These are phyloP conservation scores for Boletales sp. DNA, from an alignment of 768 basidiomycete species.

Conservation along the genomic window DNA sequence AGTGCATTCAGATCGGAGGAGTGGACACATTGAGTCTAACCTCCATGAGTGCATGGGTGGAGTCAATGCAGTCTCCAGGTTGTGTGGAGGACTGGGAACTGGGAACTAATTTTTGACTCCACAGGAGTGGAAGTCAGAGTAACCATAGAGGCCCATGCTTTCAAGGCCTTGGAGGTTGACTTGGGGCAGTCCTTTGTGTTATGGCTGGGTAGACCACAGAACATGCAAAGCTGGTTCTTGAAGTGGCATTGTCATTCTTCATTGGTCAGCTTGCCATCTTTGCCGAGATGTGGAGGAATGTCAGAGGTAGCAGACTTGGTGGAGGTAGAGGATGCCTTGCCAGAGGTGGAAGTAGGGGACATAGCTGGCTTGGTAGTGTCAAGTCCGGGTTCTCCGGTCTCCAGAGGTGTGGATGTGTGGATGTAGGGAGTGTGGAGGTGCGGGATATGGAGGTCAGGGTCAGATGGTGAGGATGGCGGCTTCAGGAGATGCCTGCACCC, in stretches of 20 bases:
- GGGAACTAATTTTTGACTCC: constrained; percentile 2
- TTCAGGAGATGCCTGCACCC: no score
- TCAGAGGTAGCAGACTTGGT: not conserved
- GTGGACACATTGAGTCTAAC: constrained; percentile 1
- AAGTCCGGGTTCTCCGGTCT: no score
- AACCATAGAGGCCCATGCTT: not conserved
- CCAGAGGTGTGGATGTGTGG: no score
- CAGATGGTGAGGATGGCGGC: no score
- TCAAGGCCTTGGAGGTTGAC: not conserved
- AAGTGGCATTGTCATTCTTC: not conserved
- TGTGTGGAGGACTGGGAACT: not conserved
- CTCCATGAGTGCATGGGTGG: not conserved
- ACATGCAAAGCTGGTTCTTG: constrained; percentile 3
- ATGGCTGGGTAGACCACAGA: not conserved
- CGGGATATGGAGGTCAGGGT: no score
- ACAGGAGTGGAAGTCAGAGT: not conserved
- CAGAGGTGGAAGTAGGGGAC: no score
- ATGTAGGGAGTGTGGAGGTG: no score
- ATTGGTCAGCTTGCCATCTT: not conserved
- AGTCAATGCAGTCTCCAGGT: not conserved
- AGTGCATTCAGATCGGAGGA: not conserved
- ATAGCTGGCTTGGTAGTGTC: not conserved
- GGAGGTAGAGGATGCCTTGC: no score
- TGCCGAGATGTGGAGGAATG: not conserved
- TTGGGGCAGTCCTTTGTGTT: not conserved